Evolutionary conservation across 305 asterid genomes (phyloP).

Genomic region (Fraxinus ornus): DNA sequence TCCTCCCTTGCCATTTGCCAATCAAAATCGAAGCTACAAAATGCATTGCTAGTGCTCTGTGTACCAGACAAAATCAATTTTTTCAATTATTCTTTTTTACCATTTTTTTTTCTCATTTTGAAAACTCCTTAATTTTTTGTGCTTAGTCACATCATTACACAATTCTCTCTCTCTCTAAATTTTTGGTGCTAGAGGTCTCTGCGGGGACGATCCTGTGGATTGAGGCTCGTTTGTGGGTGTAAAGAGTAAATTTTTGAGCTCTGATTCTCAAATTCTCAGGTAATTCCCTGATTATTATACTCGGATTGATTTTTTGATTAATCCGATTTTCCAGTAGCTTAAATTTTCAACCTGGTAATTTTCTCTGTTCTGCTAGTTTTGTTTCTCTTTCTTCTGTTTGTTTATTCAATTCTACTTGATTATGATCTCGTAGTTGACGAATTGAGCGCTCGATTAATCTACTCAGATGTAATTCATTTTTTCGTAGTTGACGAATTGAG

Average conservation of each 20-base stretch:
- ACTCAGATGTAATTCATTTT: background rate
- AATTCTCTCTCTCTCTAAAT: conserved; percentile 12
- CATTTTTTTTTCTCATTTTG: background rate
- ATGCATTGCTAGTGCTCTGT: conserved; percentile 29
- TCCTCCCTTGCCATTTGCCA: too few relatives aligned
- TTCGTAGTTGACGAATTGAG: conserved; percentile 2
- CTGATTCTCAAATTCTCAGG: conserved; percentile 27
- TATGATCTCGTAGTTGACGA: background rate
- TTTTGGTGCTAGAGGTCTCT: conserved; percentile 13
- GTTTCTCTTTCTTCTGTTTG: background rate
- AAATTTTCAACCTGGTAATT: background rate
- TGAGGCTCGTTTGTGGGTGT: conserved; percentile 7
- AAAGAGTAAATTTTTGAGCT: conserved; percentile 16
- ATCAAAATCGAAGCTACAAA: background rate
- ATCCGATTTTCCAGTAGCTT: background rate
- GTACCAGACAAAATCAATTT: conserved; percentile 36
- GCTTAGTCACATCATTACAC: conserved; percentile 3
- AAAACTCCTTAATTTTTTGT: conserved; percentile 8
- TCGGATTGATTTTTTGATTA: background rate
- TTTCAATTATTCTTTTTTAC: background rate
- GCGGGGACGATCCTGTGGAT: background rate
- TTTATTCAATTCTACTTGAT: background rate
- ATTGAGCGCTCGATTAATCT: background rate
- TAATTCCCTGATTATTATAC: background rate
- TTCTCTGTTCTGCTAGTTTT: background rate